Conservation (phyloP, 768 basidiomycete genomes). For the Pleurotus eryngii region DNA sequence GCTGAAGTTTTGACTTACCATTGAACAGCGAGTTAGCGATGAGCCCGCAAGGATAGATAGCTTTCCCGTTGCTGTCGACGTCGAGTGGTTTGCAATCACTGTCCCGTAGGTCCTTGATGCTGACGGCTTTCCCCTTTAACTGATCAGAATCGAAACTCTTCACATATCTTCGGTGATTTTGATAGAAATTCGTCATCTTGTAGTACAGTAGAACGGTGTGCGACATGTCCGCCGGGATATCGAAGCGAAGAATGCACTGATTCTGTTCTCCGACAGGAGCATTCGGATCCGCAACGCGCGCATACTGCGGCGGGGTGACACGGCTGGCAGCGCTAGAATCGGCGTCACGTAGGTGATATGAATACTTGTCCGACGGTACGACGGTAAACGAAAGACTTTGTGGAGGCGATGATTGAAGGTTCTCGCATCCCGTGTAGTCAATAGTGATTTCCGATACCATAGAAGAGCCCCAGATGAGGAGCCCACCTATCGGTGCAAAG, state of each 20-base stretch:
- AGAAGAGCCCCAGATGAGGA: constrained; percentile 81
- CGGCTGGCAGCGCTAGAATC: constrained; percentile 50
- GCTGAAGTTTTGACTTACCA: constrained; percentile 39
- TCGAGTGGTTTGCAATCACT: constrained; percentile 90
- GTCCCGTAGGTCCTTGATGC: constrained; percentile 42
- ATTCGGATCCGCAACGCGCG: constrained; percentile 63
- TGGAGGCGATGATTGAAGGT: constrained; percentile 41
- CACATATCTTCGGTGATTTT: constrained; percentile 98
- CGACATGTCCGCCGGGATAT: constrained; percentile 73
- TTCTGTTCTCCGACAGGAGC: constrained; percentile 22
- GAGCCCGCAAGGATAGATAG: constrained; percentile 92
- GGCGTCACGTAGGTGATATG: constrained; percentile 57
- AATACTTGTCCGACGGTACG: constrained; percentile 66
- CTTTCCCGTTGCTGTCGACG: constrained; percentile 39
- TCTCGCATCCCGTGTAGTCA: constrained; percentile 93
- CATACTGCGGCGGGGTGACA: constrained; percentile 64
- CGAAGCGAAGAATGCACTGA: constrained; percentile 80
- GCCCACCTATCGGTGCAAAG: constrained; percentile 94
- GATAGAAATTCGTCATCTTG: constrained; percentile 94
- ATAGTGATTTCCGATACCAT: constrained; percentile 87
- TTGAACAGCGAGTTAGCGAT: constrained; percentile 98
- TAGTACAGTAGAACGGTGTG: constrained; percentile 89
- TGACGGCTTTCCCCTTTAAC: constrained; percentile 69
- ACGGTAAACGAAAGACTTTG: constrained; percentile 37
- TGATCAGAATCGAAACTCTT: constrained; percentile 86